phyloP scores from a whole-genome alignment of 768 basidiomycete genomes.

The Suillus discolor region DNA sequence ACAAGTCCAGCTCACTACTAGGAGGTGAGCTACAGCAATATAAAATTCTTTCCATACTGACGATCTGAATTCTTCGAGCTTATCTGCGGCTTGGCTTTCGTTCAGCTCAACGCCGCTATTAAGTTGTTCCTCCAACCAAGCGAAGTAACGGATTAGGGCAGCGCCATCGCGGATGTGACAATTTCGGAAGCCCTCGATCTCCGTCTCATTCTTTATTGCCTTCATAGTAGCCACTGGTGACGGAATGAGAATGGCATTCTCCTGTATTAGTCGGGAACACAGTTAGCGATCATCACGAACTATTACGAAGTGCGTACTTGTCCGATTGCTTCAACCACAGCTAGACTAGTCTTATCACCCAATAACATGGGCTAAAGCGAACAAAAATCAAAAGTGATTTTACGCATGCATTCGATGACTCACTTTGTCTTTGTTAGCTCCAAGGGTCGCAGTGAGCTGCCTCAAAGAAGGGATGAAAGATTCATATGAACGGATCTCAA shows the following conservation, averaged over 20 bases:
- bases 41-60: constrained; percentile 39
- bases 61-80: constrained; percentile 82
- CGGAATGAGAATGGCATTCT: constrained; percentile 58
- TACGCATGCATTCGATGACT: constrained; percentile 26
- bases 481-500: constrained; percentile 73
- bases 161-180: constrained; percentile 89
- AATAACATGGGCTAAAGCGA: constrained; percentile 68
- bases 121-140: constrained; percentile 91
- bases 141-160: constrained; percentile 86
- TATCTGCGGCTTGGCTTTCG: constrained; percentile 80
- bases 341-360: constrained; percentile 76
- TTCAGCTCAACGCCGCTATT: constrained; percentile 59
- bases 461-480: constrained; percentile 66
- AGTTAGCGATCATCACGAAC: background rate
- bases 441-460: constrained; percentile 41
- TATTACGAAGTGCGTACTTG: constrained; percentile 40
- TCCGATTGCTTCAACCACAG: constrained; percentile 80
- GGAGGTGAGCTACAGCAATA: constrained; percentile 3
- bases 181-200: constrained; percentile 88
- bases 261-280: constrained; percentile 36
- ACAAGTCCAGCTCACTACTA: constrained; percentile 70
- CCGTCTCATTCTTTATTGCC: constrained; percentile 76
- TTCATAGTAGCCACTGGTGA: constrained; percentile 83
- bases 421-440: constrained; percentile 36
- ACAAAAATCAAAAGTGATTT: background rate